Conservation (phyloP, 1,139 yeast species). For the Saccharomyces hybrid region DNA sequence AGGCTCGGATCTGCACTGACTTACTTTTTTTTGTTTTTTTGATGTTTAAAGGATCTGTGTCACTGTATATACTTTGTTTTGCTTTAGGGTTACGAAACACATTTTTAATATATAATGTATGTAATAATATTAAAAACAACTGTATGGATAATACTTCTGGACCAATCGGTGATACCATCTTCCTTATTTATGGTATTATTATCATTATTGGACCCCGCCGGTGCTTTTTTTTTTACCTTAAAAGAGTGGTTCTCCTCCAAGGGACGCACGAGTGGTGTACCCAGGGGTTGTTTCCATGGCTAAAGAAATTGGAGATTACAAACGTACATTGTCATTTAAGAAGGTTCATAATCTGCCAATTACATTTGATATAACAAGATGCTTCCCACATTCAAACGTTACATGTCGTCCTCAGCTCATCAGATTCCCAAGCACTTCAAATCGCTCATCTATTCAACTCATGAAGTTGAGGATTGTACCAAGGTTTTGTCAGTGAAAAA, state of each 20-base stretch:
- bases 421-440: slow-evolving; percentile 23
- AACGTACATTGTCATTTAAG: neutral
- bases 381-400: slow-evolving; percentile 3
- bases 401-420: slow-evolving; percentile 2
- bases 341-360: neutral
- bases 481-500: slow-evolving; percentile 24
- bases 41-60: neutral
- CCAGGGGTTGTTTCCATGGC: neutral
- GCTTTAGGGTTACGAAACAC: neutral
- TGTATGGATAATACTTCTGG: neutral
- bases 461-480: slow-evolving; percentile 25
- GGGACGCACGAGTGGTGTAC: neutral
- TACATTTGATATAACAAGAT: neutral
- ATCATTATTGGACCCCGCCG: neutral
- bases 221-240: neutral
- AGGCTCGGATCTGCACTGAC: neutral
- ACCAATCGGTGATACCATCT: neutral
- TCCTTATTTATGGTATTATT: neutral
- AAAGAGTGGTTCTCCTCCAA: neutral
- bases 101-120: neutral
- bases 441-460: slow-evolving; percentile 27
- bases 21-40: neutral
- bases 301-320: neutral
- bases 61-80: neutral
- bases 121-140: neutral